Conservation (phyloP, 1,284 basidiomycete species). For the Malassezia nana region DNA sequence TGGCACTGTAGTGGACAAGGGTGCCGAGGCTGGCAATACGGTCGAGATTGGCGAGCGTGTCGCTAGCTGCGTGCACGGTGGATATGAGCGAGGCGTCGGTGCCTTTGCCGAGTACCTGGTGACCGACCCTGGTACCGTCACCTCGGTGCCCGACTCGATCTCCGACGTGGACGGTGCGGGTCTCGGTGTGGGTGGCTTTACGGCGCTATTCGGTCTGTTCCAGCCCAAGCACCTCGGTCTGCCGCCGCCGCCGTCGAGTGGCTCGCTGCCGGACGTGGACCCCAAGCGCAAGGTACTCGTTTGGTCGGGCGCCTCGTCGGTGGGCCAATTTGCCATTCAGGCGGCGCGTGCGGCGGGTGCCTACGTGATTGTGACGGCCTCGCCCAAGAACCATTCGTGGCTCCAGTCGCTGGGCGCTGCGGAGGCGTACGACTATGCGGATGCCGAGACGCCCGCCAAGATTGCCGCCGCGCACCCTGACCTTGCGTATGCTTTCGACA, state of each 20-base stretch:
- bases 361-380: constrained; percentile 52
- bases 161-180: constrained; percentile 22
- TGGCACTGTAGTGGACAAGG: constrained; percentile 56
- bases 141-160: constrained; percentile 30
- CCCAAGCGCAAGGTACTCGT: constrained; percentile 46
- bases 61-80: constrained; percentile 52
- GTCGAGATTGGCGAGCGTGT: constrained; percentile 57
- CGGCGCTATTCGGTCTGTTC: constrained; percentile 23
- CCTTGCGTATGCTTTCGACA: constrained; percentile 36
- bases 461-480: constrained; percentile 36
- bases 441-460: constrained; percentile 34
- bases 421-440: constrained; percentile 53
- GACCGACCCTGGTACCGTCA: constrained; percentile 26
- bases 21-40: constrained; percentile 22
- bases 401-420: constrained; percentile 36
- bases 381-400: constrained; percentile 41
- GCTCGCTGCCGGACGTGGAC: constrained; percentile 19
- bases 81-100: constrained; percentile 43
- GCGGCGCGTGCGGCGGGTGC: constrained; percentile 50
- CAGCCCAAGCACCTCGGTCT: constrained; percentile 21
- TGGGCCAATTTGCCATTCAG: constrained; percentile 52
- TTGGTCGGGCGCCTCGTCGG: constrained; percentile 55
- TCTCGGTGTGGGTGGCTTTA: constrained; percentile 35
- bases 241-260: constrained; percentile 15
- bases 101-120: constrained; percentile 48